Evolutionary conservation across 768 basidiomycete genomes (phyloP).

Genomic region (Amanita brunnescens): DNA sequence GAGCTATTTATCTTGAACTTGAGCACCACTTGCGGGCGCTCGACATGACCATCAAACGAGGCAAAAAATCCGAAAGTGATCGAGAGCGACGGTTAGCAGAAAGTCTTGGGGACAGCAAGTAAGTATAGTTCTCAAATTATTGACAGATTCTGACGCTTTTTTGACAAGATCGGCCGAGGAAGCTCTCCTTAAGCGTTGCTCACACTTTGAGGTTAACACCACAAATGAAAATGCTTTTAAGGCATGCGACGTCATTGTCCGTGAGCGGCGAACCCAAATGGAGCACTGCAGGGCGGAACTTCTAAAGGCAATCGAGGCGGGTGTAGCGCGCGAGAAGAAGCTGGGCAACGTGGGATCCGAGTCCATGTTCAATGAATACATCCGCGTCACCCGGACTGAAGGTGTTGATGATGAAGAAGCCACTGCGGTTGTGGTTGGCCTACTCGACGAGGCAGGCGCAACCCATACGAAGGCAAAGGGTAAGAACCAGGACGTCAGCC

Average conservation of each 20-base stretch:
- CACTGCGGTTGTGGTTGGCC: constrained; percentile 44
- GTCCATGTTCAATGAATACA: constrained; percentile 73
- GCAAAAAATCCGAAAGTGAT: constrained; percentile 68
- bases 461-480: constrained; percentile 36
- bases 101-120: constrained; percentile 86
- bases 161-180: constrained; percentile 71
- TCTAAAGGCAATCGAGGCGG: constrained; percentile 51
- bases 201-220: constrained; percentile 84
- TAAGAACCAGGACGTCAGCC: constrained; percentile 47
- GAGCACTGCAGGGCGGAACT: constrained; percentile 74
- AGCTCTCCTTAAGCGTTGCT: constrained; percentile 90
- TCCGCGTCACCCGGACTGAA: constrained; percentile 57
- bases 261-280: constrained; percentile 71
- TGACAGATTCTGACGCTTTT: constrained; percentile 4
- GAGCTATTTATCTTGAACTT: constrained; percentile 89
- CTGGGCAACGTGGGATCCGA: constrained; percentile 57
- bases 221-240: constrained; percentile 72
- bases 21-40: constrained; percentile 88
- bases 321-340: constrained; percentile 59
- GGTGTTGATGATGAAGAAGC: constrained; percentile 79
- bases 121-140: constrained; percentile 22
- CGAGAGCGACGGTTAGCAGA: constrained; percentile 82
- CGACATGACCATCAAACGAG: constrained; percentile 72
- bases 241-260: constrained; percentile 87
- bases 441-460: constrained; percentile 56